Conservation (phyloP, 495 filamentous ascomycete genomes). For the Aspergillus haitiensis region DNA sequence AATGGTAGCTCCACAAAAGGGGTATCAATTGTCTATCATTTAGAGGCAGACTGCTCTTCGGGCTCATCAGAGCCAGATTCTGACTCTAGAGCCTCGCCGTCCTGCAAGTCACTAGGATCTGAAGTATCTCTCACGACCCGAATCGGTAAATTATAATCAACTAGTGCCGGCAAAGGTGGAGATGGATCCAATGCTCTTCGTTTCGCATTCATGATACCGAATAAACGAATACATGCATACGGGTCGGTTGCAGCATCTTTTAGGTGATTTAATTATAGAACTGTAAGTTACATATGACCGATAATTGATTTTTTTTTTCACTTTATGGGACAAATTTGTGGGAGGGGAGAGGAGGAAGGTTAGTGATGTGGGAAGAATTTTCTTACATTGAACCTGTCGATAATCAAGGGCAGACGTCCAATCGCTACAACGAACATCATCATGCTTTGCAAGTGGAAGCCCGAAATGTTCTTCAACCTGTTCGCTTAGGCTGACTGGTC, state of each 20-base stretch:
- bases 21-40: neutral
- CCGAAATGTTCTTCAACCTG: constrained; percentile 71
- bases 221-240: constrained; percentile 77
- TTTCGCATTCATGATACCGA: constrained; percentile 64
- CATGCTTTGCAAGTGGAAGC: constrained; percentile 74
- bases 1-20: neutral
- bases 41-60: neutral
- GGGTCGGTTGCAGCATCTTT: constrained; percentile 80
- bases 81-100: constrained; percentile 15
- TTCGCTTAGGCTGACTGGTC: constrained; percentile 60
- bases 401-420: constrained; percentile 64
- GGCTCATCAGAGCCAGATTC: neutral
- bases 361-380: neutral
- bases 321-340: neutral
- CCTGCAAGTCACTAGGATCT: constrained; percentile 6
- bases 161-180: constrained; percentile 67
- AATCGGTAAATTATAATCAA: constrained; percentile 65
- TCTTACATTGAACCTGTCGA: constrained; percentile 71
- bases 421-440: constrained; percentile 64
- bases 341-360: constrained; percentile 10
- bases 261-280: constrained; percentile 8
- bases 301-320: neutral
- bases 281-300: neutral
- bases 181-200: constrained; percentile 61
- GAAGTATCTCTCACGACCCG: constrained; percentile 40